These are phyloP conservation scores for Cercis canadensis DNA, from an alignment of 306 rosid species.

Conservation along the genomic window DNA sequence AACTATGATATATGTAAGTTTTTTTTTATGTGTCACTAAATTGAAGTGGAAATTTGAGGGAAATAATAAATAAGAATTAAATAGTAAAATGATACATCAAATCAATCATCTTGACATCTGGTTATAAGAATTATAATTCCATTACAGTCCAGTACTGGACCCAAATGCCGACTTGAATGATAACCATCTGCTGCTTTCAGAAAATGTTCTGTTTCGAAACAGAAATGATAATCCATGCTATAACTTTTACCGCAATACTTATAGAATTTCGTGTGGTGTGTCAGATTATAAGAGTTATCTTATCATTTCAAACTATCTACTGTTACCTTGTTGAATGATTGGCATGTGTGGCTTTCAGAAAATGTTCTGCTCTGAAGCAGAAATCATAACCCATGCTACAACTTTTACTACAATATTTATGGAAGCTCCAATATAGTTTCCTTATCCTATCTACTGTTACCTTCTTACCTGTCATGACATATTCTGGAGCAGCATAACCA, in stretches of 20 bases:
- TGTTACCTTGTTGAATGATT: not conserved
- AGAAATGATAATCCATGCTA: slow-evolving; percentile 13
- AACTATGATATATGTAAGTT: too few relatives aligned
- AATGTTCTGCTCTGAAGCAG: slow-evolving; percentile 25
- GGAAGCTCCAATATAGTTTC: not conserved
- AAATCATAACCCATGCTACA: slow-evolving; percentile 9
- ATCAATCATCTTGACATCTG: slow-evolving; percentile 9
- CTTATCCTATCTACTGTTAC: slow-evolving; percentile 10
- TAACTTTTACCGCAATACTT: slow-evolving; percentile 22
- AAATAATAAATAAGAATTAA: not conserved
- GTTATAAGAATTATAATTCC: slow-evolving; percentile 8
- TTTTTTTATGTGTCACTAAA: too few relatives aligned
- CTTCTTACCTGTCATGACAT: slow-evolving; percentile 91
- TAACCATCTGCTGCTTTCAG: slow-evolving; percentile 15
- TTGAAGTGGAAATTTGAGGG: too few relatives aligned
- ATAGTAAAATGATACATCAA: not conserved
- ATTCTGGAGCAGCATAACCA: slow-evolving; percentile 97
- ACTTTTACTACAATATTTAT: slow-evolving; percentile 22
- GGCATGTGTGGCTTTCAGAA: slow-evolving; percentile 20
- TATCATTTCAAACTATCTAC: too few relatives aligned
- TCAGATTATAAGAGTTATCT: too few relatives aligned
- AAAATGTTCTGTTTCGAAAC: slow-evolving; percentile 25
- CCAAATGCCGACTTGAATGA: slow-evolving; percentile 18
- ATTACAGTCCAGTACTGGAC: not conserved
- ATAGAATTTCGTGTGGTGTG: not conserved